These are phyloP conservation scores for Moelleriella libera DNA, from an alignment of 2,329 filamentous ascomycete genomes.

Conservation along the genomic window DNA sequence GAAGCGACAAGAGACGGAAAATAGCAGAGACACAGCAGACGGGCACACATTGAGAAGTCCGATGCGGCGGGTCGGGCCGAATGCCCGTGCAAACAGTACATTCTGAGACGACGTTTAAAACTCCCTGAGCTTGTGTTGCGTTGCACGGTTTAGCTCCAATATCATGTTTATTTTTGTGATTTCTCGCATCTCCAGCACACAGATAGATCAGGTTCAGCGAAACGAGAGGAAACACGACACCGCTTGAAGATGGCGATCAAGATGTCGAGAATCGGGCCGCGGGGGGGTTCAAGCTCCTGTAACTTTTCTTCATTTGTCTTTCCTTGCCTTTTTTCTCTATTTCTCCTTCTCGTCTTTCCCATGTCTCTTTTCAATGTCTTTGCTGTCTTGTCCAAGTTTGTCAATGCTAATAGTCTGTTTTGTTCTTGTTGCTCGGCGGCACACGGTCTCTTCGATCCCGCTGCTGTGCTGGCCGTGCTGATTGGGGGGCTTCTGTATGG, in stretches of 20 bases:
- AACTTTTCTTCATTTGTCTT: not conserved
- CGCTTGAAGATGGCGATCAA: too few relatives aligned
- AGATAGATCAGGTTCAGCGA: slow-evolving; percentile 3
- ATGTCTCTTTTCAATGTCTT: slow-evolving; percentile 2
- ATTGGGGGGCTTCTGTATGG: too few relatives aligned
- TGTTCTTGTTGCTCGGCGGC: slow-evolving; percentile 5
- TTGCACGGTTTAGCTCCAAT: not conserved
- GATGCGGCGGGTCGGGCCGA: not conserved
- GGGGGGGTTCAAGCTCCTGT: not conserved
- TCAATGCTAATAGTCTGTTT: slow-evolving; percentile 4
- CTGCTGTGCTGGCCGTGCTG: too few relatives aligned
- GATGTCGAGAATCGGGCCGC: not conserved
- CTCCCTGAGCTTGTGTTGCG: too few relatives aligned
- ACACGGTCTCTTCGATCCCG: too few relatives aligned
- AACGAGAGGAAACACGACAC: not conserved
- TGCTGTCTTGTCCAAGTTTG: not conserved
- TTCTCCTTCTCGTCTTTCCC: not conserved
- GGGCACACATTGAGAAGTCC: too few relatives aligned
- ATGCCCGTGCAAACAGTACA: not conserved
- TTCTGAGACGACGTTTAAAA: not conserved
- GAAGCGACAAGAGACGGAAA: slow-evolving; percentile 1
- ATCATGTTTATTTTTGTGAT: not conserved
- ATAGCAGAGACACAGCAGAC: not conserved
- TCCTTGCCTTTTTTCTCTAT: not conserved
- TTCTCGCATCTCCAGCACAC: slow-evolving; percentile 1